phyloP scores from a whole-genome alignment of 78 protist genomes.

The Dictyostelium capitatum region DNA sequence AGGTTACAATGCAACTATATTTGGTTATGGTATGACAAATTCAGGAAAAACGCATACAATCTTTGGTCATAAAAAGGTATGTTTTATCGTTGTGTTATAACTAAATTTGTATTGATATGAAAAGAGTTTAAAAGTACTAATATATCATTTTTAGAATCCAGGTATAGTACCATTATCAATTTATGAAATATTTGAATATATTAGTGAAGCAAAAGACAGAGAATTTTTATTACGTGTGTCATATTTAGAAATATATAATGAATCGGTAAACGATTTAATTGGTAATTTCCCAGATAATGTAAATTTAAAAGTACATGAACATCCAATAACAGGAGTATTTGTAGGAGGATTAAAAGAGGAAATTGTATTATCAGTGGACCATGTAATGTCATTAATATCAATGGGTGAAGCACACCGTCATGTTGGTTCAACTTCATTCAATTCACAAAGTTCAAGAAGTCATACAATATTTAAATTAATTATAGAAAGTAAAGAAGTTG shows the following conservation, averaged over 20 bases:
- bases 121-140: too few relatives aligned
- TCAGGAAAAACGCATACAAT: conserved; percentile 31
- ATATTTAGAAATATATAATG: conserved; percentile 92
- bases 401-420: conserved; percentile 83
- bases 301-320: conserved; percentile 72
- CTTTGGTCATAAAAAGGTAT: neutral
- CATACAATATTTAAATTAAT: conserved; percentile 94
- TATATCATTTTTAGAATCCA: too few relatives aligned
- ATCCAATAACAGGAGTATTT: conserved; percentile 46
- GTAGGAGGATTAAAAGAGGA: conserved; percentile 86
- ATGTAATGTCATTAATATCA: conserved; percentile 76
- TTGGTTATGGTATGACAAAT: conserved; percentile 89
- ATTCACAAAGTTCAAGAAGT: conserved; percentile 91
- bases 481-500: conserved; percentile 66
- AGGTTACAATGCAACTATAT: conserved; percentile 82
- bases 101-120: too few relatives aligned
- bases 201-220: conserved; percentile 47
- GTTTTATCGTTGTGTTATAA: too few relatives aligned
- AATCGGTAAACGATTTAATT: conserved; percentile 84
- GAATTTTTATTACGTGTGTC: conserved; percentile 87
- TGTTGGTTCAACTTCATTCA: conserved; percentile 89
- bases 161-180: conserved; percentile 79
- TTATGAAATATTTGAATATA: conserved; percentile 58
- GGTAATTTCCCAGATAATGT: conserved; percentile 47
- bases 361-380: conserved; percentile 81